Conservation (phyloP, 352 stramenopile genomes). For the Pythium aristosporum region DNA sequence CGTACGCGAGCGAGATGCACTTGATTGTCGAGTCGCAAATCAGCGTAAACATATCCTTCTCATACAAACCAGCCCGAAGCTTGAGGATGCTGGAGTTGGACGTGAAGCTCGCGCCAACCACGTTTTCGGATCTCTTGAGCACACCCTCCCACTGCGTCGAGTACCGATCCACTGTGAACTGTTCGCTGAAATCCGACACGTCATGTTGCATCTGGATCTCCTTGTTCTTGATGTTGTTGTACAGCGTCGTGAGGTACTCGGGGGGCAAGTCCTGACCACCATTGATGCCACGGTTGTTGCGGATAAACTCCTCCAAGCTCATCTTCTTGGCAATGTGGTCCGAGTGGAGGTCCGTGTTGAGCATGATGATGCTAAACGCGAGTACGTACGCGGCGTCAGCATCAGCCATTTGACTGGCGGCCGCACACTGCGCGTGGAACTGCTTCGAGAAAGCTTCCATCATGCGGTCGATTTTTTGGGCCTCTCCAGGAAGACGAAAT, state of each 20-base stretch:
- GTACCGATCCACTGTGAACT: constrained; percentile 77
- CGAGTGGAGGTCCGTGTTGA: constrained; percentile 99
- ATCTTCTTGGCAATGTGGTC: constrained; percentile 89
- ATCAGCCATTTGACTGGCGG: constrained; percentile 58
- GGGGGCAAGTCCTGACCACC: constrained; percentile 68
- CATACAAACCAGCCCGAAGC: constrained; percentile 77
- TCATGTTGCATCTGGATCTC: constrained; percentile 91
- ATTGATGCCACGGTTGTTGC: constrained; percentile 88
- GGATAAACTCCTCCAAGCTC: constrained; percentile 84
- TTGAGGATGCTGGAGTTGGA: constrained; percentile 86
- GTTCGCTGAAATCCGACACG: constrained; percentile 79
- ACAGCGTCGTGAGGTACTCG: constrained; percentile 72
- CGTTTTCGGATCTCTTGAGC: constrained; percentile 84
- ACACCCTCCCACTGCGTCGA: constrained; percentile 88
- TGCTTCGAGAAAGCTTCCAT: constrained; percentile 96
- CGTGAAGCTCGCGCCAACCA: constrained; percentile 85
- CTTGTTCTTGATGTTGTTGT: constrained; percentile 78
- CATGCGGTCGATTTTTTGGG: constrained; percentile 98
- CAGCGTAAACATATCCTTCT: constrained; percentile 88
- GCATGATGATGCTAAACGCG: constrained; percentile 99
- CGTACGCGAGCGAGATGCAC: constrained; percentile 77
- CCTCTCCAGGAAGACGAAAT: constrained; percentile 97
- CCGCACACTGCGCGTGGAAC: constrained; percentile 80
- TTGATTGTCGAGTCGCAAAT: constrained; percentile 80
- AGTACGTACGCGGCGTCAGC: constrained; percentile 96